Base-by-base conservation (phyloP, 2,329 filamentous ascomycete genomes). In the Penicillium frequentans region DNA sequence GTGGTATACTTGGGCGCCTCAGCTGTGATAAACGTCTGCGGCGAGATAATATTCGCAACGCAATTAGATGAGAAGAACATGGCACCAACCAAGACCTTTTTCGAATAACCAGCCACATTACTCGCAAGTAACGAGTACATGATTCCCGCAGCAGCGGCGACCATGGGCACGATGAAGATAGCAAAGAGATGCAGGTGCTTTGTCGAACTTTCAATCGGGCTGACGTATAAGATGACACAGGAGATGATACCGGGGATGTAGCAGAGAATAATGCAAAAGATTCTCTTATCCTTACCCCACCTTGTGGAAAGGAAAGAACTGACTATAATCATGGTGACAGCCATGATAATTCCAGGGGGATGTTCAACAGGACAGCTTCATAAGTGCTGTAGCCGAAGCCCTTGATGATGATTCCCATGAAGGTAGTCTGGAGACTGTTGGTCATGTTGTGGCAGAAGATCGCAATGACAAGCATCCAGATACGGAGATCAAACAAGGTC, bases 41-140 rank as follows among this genome's bases (percentile, higher is more conserved):
- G 61, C 21, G 51, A 59, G 21, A 62, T 43, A 33, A 66, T 64
- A 24, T 63, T 66, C 3, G 56, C 60, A 39, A 67, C 53, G 48
- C 63, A 66, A 39, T 60, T 64, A 1, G 55, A 57, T 10, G 63
- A 52, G 52, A 64, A 65, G 23, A 65, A 54, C 3, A 64, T 46
- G 4, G 63, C 58, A 8, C 60, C 58, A 7, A 52, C 54, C 19
- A 67, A 42, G 5, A 56, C 56, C 31, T 65, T 64, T 52, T 67
- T 68, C 5, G 65, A 65, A 45, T 64, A 68, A 35, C 64, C 63
- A 2, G 60, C 65, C 14, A 64, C 61, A 42, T 67, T 68, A 24
- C 52, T 50, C 3, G 54, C 56, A 14, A 57, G 46, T 14, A 60
- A 42, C 21, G 56, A 55, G 37, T 53, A 53, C 55, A 58, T 55